These are phyloP conservation scores for Penicillium sp. DNA, from an alignment of 2,329 filamentous ascomycete species.

Conservation along the genomic window DNA sequence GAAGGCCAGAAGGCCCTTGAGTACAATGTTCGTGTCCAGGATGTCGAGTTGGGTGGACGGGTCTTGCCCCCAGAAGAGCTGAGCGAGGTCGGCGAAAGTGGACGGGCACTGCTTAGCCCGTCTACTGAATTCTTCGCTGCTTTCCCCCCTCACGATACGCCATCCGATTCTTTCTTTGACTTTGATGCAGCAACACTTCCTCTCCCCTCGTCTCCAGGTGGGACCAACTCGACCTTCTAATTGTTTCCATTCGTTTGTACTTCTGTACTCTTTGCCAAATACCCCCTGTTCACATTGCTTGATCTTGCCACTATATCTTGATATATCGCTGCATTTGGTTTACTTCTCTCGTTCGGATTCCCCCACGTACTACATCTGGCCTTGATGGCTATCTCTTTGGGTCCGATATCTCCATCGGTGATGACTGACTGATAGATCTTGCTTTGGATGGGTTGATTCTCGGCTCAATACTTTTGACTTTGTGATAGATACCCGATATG, in stretches of 20 bases:
- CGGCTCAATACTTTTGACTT: constrained; percentile 5
- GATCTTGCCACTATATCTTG: constrained; percentile 4
- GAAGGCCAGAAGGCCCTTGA: constrained; percentile 83
- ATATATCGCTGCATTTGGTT: constrained; percentile 2
- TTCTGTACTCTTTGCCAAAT: constrained; percentile 16
- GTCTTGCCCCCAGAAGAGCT: constrained; percentile 68
- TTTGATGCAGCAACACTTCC: constrained; percentile 12
- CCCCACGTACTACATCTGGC: background rate
- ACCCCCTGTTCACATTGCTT: constrained; percentile 11
- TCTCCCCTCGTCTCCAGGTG: constrained; percentile 22
- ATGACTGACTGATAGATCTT: constrained; percentile 7
- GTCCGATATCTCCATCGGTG: background rate
- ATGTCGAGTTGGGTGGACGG: constrained; percentile 75
- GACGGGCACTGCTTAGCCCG: constrained; percentile 34
- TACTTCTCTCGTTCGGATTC: background rate
- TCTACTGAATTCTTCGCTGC: constrained; percentile 14
- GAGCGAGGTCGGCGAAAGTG: constrained; percentile 31
- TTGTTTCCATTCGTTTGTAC: constrained; percentile 8
- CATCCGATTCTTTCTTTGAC: constrained; percentile 7
- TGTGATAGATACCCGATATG: constrained; percentile 30
- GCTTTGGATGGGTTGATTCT: background rate
- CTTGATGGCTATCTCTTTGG: constrained; percentile 2
- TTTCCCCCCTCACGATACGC: constrained; percentile 6
- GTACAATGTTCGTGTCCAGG: constrained; percentile 72
- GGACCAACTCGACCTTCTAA: constrained; percentile 15